Evolutionary conservation across 2,329 filamentous ascomycete genomes (phyloP), one percentile per base, ranked within the genome.

Genomic region (Drechslera avenae): DNA sequence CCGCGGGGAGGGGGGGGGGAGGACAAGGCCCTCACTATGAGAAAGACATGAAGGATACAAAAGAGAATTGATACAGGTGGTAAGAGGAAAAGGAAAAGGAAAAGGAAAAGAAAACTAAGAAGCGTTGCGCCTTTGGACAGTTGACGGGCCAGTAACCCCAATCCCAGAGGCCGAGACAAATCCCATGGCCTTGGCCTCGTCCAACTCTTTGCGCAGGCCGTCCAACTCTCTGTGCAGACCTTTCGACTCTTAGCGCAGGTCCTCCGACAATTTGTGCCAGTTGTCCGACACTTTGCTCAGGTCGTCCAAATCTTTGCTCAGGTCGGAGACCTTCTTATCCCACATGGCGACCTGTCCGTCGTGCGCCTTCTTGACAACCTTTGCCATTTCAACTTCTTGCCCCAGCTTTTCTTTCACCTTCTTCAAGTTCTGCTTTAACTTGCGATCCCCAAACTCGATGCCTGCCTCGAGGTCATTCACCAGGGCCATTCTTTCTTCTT

Each of bases 1-100:
- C 41, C 41, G 5, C 41, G 41, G 41, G 41, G 31, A 44, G 41
- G 19, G 23, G 41, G 41, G 14, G 14, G 23, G 41, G 41, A 12
- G 14, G 14, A 19, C 19, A 44, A 44, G 31, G 19, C 41, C 41
- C 31, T n/a, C n/a, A n/a, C n/a, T n/a, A 18, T 35, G 35, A 35
- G 8, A 44, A 39, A 18, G 19, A 21, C 19, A 13, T 30, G 17
- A 30, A 14, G 14, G n/a, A 30, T 39, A 35, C 16, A 35, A 35
- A 19, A 18, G 33, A 35, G 19, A 35, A 2, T 16, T 1, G 16
- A 19, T 35, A 35, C 16, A 19, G 9, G 33, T 21, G 7, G 19
- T 21, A 7, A 21, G 7, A 26, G 12, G 26, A 16, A 23, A 39
- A 4, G 17, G 8, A 23, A 10, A 13, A 39, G 0, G 6, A 18